Evolutionary conservation across 768 basidiomycete genomes (phyloP).

Genomic region (Kockovaella imperatae): DNA sequence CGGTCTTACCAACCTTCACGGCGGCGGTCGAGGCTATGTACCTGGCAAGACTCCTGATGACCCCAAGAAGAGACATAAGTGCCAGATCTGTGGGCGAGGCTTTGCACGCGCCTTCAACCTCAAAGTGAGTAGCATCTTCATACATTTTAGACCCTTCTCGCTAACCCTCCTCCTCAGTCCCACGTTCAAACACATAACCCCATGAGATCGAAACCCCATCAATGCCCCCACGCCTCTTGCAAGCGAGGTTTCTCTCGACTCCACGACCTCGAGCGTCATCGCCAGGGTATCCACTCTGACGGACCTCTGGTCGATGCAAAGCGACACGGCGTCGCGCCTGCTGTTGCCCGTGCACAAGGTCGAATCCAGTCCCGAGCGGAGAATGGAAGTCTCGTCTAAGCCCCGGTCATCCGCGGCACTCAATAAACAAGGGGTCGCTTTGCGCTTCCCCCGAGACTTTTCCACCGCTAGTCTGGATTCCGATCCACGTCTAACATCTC

Average conservation of each 20-base stretch:
- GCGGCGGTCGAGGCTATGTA: slow-evolving; percentile 43
- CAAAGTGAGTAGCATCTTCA: slow-evolving; percentile 52
- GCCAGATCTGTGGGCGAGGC: slow-evolving; percentile 51
- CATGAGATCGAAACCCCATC: slow-evolving; percentile 76
- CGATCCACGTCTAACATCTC: slow-evolving; percentile 2
- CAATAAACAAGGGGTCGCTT: slow-evolving; percentile 31
- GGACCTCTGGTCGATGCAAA: slow-evolving; percentile 43
- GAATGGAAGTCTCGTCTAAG: slow-evolving; percentile 27
- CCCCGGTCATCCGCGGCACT: slow-evolving; percentile 8
- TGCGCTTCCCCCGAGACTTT: slow-evolving; percentile 27
- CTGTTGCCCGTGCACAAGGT: slow-evolving; percentile 39
- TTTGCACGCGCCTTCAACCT: slow-evolving; percentile 91
- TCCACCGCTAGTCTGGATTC: slow-evolving; percentile 10
- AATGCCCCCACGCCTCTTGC: slow-evolving; percentile 76
- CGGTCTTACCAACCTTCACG: slow-evolving; percentile 36
- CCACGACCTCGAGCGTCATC: slow-evolving; percentile 85
- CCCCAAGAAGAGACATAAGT: slow-evolving; percentile 44
- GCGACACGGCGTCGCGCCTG: slow-evolving; percentile 36
- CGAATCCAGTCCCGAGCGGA: slow-evolving; percentile 32
- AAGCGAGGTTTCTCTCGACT: slow-evolving; percentile 88
- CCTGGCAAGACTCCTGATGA: slow-evolving; percentile 44
- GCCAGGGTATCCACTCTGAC: slow-evolving; percentile 44
- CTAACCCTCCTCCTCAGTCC: slow-evolving; percentile 43
- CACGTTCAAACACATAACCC: slow-evolving; percentile 94
- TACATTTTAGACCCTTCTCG: neutral